A percentile compares a stretch with the other conserved stretches of the same genome.
These are phyloP conservation scores for Desmodesmus armatus DNA, from an alignment of 139 green algal species.

Conservation along the genomic window DNA sequence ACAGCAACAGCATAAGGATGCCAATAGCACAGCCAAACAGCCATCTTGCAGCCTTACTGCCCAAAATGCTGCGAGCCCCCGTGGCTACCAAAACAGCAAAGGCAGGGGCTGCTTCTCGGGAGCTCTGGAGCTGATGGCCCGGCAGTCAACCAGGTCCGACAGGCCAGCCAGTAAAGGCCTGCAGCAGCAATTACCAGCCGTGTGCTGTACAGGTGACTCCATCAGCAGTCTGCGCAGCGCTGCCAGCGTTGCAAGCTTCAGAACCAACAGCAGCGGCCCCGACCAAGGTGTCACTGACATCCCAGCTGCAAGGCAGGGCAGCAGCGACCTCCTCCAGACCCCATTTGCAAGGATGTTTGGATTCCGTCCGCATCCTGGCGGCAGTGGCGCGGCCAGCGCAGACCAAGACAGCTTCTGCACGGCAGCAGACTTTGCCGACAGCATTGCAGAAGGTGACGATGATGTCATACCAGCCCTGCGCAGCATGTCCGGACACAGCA, in stretches of 20 bases:
- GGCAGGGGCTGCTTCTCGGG: too few species aligned
- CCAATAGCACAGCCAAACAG: not conserved
- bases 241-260: not conserved
- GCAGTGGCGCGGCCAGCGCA: not conserved
- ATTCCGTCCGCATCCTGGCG: not conserved
- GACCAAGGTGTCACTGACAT: too few species aligned
- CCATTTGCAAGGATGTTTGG: not conserved
- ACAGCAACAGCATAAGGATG: too few species aligned
- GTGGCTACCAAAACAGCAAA: too few species aligned
- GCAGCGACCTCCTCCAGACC: too few species aligned
- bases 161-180: too few species aligned
- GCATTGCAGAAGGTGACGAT: not conserved
- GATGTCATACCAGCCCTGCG: not conserved
- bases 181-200: too few species aligned
- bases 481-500: not conserved
- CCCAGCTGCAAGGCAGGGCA: too few species aligned
- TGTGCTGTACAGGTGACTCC: too few species aligned
- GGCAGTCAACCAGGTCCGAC: too few species aligned
- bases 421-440: not conserved
- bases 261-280: conserved; percentile 11
- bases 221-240: not conserved
- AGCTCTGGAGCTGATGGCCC: too few species aligned
- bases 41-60: not conserved
- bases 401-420: not conserved
- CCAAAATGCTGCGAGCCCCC: too few species aligned